Evolutionary conservation across 306 rosid species (phyloP).

Genomic region (Boehmeria nivea): DNA sequence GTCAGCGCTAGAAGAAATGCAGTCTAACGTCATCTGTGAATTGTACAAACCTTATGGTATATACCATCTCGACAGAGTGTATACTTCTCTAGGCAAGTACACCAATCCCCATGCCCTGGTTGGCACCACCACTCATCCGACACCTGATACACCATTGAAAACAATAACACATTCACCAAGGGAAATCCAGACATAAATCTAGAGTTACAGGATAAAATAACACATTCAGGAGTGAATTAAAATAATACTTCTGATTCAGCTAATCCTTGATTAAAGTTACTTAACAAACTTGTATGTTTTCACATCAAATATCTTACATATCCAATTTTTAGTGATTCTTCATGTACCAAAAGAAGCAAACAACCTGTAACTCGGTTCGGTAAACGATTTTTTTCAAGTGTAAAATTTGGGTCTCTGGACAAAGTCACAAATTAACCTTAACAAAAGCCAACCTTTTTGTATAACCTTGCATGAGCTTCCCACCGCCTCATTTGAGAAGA

Average conservation of each 20-base stretch:
- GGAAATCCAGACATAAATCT: background rate
- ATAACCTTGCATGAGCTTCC: slow-evolving; percentile 84
- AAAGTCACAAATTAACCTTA: background rate
- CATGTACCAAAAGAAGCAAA: no score
- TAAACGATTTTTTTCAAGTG: slow-evolving; percentile 8
- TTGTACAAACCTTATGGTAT: slow-evolving; percentile 81
- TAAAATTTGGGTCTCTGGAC: background rate
- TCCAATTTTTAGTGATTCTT: no score
- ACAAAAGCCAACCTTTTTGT: slow-evolving; percentile 59
- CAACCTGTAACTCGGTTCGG: background rate
- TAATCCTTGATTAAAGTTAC: no score
- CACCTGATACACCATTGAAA: slow-evolving; percentile 41
- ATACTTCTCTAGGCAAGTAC: slow-evolving; percentile 83
- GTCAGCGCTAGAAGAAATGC: background rate
- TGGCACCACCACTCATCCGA: slow-evolving; percentile 96
- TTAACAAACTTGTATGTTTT: no score
- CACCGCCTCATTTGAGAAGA: slow-evolving; percentile 70
- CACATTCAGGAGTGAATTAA: no score
- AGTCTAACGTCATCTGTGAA: slow-evolving; percentile 8
- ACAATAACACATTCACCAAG: background rate
- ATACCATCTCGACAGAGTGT: slow-evolving; percentile 86
- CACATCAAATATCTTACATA: no score
- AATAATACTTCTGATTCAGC: no score
- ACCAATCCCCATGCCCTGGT: slow-evolving; percentile 99
- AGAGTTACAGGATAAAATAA: no score